Percentiles rank a stretch among this genome's conserved stretches.
phyloP scores from a whole-genome alignment of 2,329 filamentous ascomycete genomes.

The Ceratocystis smalleyi region DNA sequence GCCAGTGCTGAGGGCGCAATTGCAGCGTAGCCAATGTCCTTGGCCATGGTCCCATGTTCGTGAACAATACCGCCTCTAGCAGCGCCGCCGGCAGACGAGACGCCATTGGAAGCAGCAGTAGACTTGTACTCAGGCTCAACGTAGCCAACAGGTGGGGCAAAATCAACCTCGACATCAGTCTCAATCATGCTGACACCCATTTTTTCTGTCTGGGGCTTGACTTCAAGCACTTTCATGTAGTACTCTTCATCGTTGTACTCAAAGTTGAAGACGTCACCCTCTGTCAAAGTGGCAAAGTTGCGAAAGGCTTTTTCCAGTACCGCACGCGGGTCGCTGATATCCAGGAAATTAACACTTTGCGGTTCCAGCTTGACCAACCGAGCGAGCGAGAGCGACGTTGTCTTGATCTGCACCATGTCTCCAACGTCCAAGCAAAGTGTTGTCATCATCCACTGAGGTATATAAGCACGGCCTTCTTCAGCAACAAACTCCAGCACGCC shows the following conservation, averaged over 20 bases:
- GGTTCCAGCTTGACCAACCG: slow-evolving; percentile 93
- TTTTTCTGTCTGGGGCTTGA: slow-evolving; percentile 69
- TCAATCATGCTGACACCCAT: slow-evolving; percentile 89
- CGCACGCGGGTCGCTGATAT: slow-evolving; percentile 93
- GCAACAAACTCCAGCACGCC: slow-evolving; percentile 96
- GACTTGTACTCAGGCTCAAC: slow-evolving; percentile 59
- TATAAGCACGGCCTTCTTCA: slow-evolving; percentile 89
- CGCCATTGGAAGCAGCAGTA: slow-evolving; percentile 44
- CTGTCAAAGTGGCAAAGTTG: slow-evolving; percentile 85
- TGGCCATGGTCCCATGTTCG: slow-evolving; percentile 83
- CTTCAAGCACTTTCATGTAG: slow-evolving; percentile 82
- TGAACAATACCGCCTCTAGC: slow-evolving; percentile 54
- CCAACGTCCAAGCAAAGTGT: slow-evolving; percentile 78
- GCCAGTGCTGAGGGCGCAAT: slow-evolving; percentile 66
- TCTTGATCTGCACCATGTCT: slow-evolving; percentile 88
- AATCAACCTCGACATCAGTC: slow-evolving; percentile 92
- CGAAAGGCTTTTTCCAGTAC: slow-evolving; percentile 93
- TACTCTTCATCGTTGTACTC: slow-evolving; percentile 90
- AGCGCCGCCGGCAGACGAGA: slow-evolving; percentile 26
- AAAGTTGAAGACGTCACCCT: slow-evolving; percentile 91
- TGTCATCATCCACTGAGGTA: slow-evolving; percentile 97
- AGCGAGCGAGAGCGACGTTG: slow-evolving; percentile 78
- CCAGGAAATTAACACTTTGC: slow-evolving; percentile 82
- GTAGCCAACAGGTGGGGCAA: slow-evolving; percentile 85
- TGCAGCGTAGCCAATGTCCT: slow-evolving; percentile 88